A percentile compares a stretch with the other conserved stretches of the same genome.
Conservation (phyloP, 768 basidiomycete genomes). For the Gyrodon lividus region DNA sequence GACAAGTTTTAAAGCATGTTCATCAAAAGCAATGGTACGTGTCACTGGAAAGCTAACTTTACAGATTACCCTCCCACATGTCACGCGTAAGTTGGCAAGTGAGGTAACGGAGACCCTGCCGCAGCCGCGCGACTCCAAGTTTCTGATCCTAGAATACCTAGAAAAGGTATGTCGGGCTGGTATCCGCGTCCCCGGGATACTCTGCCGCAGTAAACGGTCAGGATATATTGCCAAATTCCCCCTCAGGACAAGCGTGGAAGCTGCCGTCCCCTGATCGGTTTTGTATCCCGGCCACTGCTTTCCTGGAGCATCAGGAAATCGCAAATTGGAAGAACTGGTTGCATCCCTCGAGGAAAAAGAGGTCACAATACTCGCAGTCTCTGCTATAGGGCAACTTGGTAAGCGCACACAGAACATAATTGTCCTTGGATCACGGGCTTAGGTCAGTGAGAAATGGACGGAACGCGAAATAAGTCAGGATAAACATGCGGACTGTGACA, state of each 20-base stretch:
- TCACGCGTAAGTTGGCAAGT: constrained; percentile 22
- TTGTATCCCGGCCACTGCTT: constrained; percentile 6
- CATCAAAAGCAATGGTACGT: not conserved
- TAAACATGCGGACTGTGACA: no score
- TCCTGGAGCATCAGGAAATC: constrained; percentile 1
- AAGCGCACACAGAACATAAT: not conserved
- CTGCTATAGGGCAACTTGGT: constrained; percentile 7
- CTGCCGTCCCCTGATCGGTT: constrained; percentile 28
- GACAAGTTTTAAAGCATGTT: no score
- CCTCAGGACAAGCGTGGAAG: constrained; percentile 3
- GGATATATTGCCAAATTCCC: constrained; percentile 24
- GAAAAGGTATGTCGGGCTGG: constrained; percentile 19
- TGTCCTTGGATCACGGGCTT: not conserved
- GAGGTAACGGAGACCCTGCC: constrained; percentile 15
- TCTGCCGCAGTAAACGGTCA: constrained; percentile 9
- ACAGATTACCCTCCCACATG: constrained; percentile 9
- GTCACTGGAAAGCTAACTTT: constrained; percentile 29
- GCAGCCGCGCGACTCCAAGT: constrained; percentile 18
- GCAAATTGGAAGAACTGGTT: constrained; percentile 8
- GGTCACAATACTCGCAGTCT: constrained; percentile 8
- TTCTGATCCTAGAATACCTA: constrained; percentile 8
- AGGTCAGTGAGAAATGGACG: not conserved
- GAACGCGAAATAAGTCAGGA: no score
- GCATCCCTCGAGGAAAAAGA: constrained; percentile 2
- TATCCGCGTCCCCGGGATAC: constrained; percentile 11